Evolutionary conservation across 2,329 filamentous ascomycete genomes (phyloP).

Genomic region (Pleomassaria siparia): DNA sequence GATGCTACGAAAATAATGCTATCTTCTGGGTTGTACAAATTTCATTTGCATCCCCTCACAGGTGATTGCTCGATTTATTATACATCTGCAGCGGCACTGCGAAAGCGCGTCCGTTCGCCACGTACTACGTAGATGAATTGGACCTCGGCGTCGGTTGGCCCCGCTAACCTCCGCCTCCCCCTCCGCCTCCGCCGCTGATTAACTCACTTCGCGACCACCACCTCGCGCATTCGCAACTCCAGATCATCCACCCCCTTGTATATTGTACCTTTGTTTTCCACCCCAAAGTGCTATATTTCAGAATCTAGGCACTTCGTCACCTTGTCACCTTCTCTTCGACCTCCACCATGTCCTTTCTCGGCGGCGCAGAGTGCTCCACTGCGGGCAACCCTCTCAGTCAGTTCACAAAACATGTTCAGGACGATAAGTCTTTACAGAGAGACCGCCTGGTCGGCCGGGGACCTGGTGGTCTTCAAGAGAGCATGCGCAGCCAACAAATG

Average conservation of each 20-base stretch:
- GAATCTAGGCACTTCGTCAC: not conserved
- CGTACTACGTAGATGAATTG: not conserved
- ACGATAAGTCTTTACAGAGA: constrained; percentile 92
- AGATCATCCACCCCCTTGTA: not conserved
- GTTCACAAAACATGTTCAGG: constrained; percentile 95
- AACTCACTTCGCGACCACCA: not conserved
- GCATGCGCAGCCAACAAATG: constrained; percentile 73
- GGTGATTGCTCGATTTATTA: too few species aligned
- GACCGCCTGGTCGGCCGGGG: constrained; percentile 81
- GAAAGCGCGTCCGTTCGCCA: too few species aligned
- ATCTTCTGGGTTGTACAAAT: too few species aligned
- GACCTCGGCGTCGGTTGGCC: constrained; percentile 1
- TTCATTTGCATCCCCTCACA: too few species aligned
- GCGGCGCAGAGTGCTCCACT: constrained; percentile 94
- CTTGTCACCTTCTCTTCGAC: not conserved
- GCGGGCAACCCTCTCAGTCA: constrained; percentile 94
- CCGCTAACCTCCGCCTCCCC: too few species aligned
- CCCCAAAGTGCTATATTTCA: not conserved
- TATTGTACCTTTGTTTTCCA: not conserved
- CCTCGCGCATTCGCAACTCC: not conserved
- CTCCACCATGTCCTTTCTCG: constrained; percentile 83
- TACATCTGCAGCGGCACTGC: too few species aligned
- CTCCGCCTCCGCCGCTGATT: not conserved
- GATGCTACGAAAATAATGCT: not conserved
- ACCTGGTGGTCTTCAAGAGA: constrained; percentile 69